These are phyloP conservation scores for Fusarium compactum DNA, from an alignment of 2,329 filamentous ascomycete genomes.

Conservation along the genomic window DNA sequence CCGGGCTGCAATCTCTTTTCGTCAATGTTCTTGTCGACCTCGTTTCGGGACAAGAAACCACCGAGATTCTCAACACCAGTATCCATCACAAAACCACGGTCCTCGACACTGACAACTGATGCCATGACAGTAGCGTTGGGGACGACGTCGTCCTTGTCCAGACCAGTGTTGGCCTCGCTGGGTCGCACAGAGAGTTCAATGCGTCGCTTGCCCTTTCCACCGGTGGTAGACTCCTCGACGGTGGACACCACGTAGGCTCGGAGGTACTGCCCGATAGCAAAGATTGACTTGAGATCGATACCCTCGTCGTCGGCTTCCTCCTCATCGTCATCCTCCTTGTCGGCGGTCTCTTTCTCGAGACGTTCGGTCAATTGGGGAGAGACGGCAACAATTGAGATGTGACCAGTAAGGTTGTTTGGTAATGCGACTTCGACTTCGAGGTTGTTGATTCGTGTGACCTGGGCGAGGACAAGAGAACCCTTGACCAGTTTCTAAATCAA, in stretches of 20 bases:
- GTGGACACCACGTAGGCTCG: slow-evolving; percentile 86
- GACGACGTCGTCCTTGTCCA: slow-evolving; percentile 79
- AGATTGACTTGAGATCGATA: slow-evolving; percentile 80
- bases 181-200: slow-evolving; percentile 92
- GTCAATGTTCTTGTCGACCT: slow-evolving; percentile 75
- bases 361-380: slow-evolving; percentile 82
- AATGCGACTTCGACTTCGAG: slow-evolving; percentile 85
- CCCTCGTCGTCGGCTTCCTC: slow-evolving; percentile 67
- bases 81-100: slow-evolving; percentile 95
- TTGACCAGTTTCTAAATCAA: slow-evolving; percentile 77
- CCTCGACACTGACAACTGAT: slow-evolving; percentile 90
- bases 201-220: slow-evolving; percentile 77
- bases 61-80: slow-evolving; percentile 79
- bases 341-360: slow-evolving; percentile 74
- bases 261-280: slow-evolving; percentile 87
- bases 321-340: slow-evolving; percentile 66
- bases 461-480: slow-evolving; percentile 88
- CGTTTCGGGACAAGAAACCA: slow-evolving; percentile 88
- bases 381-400: slow-evolving; percentile 91
- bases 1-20: slow-evolving; percentile 82
- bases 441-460: slow-evolving; percentile 83
- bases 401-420: slow-evolving; percentile 92
- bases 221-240: slow-evolving; percentile 69
- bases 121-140: slow-evolving; percentile 85
- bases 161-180: slow-evolving; percentile 78